Evolutionary conservation across 148 eudicot species (phyloP), one percentile per base, ranked within the genome.

Genomic region (Pouteria glomerata): DNA sequence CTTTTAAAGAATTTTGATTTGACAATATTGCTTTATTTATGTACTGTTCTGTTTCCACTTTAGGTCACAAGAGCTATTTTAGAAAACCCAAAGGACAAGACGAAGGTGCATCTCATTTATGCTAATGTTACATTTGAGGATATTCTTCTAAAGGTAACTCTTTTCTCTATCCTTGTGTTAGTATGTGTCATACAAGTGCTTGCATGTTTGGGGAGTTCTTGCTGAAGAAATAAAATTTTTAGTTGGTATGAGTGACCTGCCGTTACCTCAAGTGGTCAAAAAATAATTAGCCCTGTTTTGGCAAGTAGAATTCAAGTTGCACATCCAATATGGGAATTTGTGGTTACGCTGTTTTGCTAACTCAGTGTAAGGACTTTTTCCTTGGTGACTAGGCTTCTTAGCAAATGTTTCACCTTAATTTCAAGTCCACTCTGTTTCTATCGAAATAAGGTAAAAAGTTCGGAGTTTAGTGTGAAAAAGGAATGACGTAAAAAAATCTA

Each of bases 61-160:
- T 61, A 92, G 96, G 93, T 92, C 55, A 78, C 96, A 29, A 86
- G 98, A 78, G 98, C 96, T 69, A 86, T 92, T 74, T 83, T 90
- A 72, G 98, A 92, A 77, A 89, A 90, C 73, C 88, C 90, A 8
- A 86, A 68, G 11, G 98, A 92, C 82, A 82, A 75, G 30, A 92
- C 98, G 30, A 86, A 81, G 80, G 90, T 92, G 58, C 91, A 86
- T 71, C 85, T 92, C 31, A 86, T 92, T 48, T 92, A 92, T 69
- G 96, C 93, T 61, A 92, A 92, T 77, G 91, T 90, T 57, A 88
- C 91, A 59, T 70, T 6, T 30, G 98, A 88, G 29, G 98, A 92
- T 80, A 92, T 92, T 82, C 86, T 92, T 76, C 42, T 90, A 51
- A 92, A 92, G 98, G 98, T 90, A 83, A 76, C 42, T 48, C 27